A percentile compares a stretch with the other conserved stretches of the same genome.
Evolutionary conservation across 2,329 filamentous ascomycete species (phyloP).

Genomic region (Beauveria medogensis): DNA sequence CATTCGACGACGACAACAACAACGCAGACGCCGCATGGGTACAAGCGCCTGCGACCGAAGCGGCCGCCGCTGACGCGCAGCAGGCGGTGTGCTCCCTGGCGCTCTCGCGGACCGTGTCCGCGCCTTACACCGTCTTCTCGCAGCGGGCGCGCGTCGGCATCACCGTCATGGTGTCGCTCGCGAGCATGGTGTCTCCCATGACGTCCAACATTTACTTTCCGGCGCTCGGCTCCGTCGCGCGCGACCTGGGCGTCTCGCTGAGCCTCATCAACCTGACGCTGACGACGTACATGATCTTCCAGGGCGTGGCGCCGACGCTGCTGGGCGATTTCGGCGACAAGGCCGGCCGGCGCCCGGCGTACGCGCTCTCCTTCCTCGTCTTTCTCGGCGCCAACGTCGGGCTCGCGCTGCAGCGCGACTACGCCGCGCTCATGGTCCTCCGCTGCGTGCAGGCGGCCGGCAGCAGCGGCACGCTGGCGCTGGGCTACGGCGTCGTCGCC

Average conservation of each 20-base stretch:
- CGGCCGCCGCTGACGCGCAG: neutral
- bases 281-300: conserved; percentile 57
- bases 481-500: conserved; percentile 63
- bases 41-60: neutral
- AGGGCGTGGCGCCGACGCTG: conserved; percentile 52
- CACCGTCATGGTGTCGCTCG: conserved; percentile 41
- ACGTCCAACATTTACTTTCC: conserved; percentile 51
- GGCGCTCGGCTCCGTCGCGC: conserved; percentile 31
- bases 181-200: conserved; percentile 48
- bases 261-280: conserved; percentile 40
- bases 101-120: conserved; percentile 18
- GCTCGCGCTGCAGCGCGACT: conserved; percentile 49
- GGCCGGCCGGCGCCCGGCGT: conserved; percentile 53
- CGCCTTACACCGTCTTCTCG: conserved; percentile 29
- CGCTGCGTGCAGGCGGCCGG: conserved; percentile 56
- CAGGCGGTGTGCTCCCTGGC: neutral
- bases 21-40: neutral
- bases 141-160: conserved; percentile 34
- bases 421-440: conserved; percentile 49
- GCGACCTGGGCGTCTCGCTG: conserved; percentile 30
- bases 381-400: conserved; percentile 53
- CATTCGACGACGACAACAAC: neutral
- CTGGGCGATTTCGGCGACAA: conserved; percentile 55
- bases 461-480: conserved; percentile 60
- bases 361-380: conserved; percentile 48